Conservation (phyloP, 768 basidiomycete genomes). For the Podaxis sp. region DNA sequence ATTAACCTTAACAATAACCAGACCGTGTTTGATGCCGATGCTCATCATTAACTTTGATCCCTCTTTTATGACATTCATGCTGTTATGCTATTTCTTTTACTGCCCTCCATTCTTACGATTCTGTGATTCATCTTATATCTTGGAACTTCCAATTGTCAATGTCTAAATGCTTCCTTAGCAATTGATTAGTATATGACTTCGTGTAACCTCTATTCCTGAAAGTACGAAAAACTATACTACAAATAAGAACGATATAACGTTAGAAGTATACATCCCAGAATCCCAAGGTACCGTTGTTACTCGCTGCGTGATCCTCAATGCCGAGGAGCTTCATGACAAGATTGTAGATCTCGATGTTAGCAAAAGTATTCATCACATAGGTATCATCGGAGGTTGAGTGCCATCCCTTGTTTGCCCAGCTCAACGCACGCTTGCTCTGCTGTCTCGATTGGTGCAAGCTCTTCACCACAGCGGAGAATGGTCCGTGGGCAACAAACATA, state of each 20-base stretch:
- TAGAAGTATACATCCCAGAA: constrained; percentile 85
- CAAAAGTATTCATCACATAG: constrained; percentile 80
- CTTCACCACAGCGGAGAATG: constrained; percentile 75
- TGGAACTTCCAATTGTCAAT: neutral
- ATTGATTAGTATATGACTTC: neutral
- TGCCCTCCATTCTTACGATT: neutral
- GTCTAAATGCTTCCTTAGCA: neutral
- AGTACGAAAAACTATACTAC: neutral
- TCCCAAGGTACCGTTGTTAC: constrained; percentile 73
- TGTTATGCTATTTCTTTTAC: neutral
- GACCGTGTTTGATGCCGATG: constrained; percentile 81
- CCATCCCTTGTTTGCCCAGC: constrained; percentile 49
- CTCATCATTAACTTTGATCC: constrained; percentile 27
- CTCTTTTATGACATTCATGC: neutral
- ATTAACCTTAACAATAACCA: constrained; percentile 42
- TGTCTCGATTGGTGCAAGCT: constrained; percentile 40
- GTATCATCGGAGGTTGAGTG: constrained; percentile 62
- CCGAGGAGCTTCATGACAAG: constrained; percentile 76
- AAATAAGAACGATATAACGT: constrained; percentile 1
- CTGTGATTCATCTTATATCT: neutral
- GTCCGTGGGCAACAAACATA: constrained; percentile 90
- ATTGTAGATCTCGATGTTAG: constrained; percentile 84
- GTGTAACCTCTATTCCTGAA: neutral
- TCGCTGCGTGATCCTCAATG: constrained; percentile 52
- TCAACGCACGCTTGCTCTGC: constrained; percentile 15